phyloP scores from a whole-genome alignment of 2,329 filamentous ascomycete genomes.

The Penicillium vulpinum region DNA sequence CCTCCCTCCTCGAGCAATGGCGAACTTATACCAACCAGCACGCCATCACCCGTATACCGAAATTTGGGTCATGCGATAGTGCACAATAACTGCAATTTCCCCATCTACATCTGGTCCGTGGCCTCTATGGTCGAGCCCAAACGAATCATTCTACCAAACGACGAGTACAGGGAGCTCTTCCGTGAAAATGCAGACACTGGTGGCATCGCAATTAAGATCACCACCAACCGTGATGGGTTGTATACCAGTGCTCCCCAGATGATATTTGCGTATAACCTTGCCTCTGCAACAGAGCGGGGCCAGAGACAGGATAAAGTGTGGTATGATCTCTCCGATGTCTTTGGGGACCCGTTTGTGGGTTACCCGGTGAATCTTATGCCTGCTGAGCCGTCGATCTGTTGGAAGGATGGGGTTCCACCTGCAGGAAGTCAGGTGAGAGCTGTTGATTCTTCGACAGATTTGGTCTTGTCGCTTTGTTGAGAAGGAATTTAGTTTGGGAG shows the following conservation, averaged over 20 bases:
- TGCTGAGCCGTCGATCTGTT: constrained; percentile 27
- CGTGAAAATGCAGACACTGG: constrained; percentile 35
- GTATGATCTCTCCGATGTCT: constrained; percentile 48
- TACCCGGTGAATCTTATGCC: constrained; percentile 25
- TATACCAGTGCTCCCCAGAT: constrained; percentile 38
- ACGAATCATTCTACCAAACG: constrained; percentile 22
- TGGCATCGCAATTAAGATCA: constrained; percentile 47
- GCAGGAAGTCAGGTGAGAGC: constrained; percentile 33
- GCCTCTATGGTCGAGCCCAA: constrained; percentile 27
- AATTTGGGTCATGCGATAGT: constrained; percentile 35
- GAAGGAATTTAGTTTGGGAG: not conserved
- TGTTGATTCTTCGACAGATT: constrained; percentile 20
- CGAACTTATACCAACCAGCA: not conserved
- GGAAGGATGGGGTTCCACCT: constrained; percentile 35
- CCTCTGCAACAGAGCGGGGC: constrained; percentile 13
- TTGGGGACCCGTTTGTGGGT: constrained; percentile 45
- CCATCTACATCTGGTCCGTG: constrained; percentile 43
- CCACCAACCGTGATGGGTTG: constrained; percentile 35
- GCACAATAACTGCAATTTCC: constrained; percentile 34
- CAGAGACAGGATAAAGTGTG: constrained; percentile 30
- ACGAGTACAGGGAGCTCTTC: constrained; percentile 38
- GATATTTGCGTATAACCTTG: constrained; percentile 45
- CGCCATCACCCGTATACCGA: constrained; percentile 9
- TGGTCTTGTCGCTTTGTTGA: constrained; percentile 31
- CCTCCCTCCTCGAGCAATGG: not conserved